These are phyloP conservation scores for Nigrograna mackinnonii DNA, from an alignment of 2,329 filamentous ascomycete genomes.

Conservation along the genomic window DNA sequence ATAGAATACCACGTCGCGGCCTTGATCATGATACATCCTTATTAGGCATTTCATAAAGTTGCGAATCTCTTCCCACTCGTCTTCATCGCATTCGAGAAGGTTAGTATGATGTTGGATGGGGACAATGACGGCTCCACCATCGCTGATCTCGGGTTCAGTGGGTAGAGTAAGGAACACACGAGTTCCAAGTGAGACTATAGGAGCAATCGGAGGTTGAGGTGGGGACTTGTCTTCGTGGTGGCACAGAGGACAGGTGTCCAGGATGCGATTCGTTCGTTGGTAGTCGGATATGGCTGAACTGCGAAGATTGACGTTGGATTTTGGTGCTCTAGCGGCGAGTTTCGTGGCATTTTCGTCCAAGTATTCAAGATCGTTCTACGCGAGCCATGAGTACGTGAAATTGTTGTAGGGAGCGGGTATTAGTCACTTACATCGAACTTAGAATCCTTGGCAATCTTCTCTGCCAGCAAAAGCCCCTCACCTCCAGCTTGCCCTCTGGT, in stretches of 20 bases:
- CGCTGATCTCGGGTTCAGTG: conserved; percentile 83
- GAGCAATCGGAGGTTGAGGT: conserved; percentile 71
- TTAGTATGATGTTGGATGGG: conserved; percentile 87
- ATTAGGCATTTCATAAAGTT: conserved; percentile 99
- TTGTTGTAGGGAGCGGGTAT: no score
- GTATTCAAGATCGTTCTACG: conserved; percentile 83
- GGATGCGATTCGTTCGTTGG: conserved; percentile 82
- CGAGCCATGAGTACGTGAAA: no score
- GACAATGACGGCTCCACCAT: conserved; percentile 84
- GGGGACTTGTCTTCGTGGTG: conserved; percentile 83
- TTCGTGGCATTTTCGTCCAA: conserved; percentile 96
- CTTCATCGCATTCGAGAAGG: conserved; percentile 95
- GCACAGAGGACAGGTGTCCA: conserved; percentile 88
- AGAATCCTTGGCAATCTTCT: conserved; percentile 89
- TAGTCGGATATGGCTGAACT: conserved; percentile 87
- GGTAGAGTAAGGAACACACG: conserved; percentile 86
- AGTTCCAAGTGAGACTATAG: conserved; percentile 83
- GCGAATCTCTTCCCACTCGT: conserved; percentile 98
- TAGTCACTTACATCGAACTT: conserved; percentile 70
- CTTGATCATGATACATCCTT: conserved; percentile 91
- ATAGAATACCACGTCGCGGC: conserved; percentile 93
- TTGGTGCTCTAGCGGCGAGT: conserved; percentile 83
- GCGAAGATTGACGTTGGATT: conserved; percentile 84
- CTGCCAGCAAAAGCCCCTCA: conserved; percentile 81
- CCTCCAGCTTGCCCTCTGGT: conserved; percentile 78